Conservation (phyloP, 1,284 basidiomycete species). For the Tetrapyrgos nigripes region DNA sequence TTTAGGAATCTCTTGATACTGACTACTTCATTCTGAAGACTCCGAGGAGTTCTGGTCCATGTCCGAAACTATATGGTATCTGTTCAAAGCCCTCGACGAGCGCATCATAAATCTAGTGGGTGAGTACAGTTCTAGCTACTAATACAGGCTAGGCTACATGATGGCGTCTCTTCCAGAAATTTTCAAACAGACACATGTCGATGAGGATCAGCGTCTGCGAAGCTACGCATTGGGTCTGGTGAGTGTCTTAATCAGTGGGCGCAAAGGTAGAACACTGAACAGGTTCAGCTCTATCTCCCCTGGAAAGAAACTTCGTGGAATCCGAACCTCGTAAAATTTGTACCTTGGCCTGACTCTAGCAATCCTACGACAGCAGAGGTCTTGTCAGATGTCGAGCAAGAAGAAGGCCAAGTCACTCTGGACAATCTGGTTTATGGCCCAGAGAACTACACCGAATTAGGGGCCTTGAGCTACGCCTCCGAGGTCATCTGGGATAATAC, state of each 20-base stretch:
- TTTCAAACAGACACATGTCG: slow-evolving; percentile 38
- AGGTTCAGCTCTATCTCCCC: neutral
- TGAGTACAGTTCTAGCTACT: slow-evolving; percentile 15
- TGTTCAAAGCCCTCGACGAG: slow-evolving; percentile 37
- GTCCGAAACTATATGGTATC: slow-evolving; percentile 34
- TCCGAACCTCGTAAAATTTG: neutral
- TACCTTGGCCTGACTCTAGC: neutral
- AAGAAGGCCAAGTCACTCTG: neutral
- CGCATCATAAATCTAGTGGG: slow-evolving; percentile 41
- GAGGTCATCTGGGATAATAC: neutral
- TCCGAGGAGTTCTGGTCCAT: slow-evolving; percentile 41
- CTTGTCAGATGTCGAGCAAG: neutral
- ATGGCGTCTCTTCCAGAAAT: neutral
- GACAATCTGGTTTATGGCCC: neutral
- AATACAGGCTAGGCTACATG: neutral
- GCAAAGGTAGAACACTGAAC: neutral
- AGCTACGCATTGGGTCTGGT: slow-evolving; percentile 48
- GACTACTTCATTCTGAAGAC: slow-evolving; percentile 11
- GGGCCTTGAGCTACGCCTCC: neutral
- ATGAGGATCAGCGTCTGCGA: slow-evolving; percentile 38
- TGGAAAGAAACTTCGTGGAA: neutral
- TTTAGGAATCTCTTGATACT: neutral
- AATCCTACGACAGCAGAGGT: neutral
- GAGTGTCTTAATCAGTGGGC: slow-evolving; percentile 14
- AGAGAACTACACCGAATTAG: neutral